These are phyloP conservation scores for Microbotryum saponariae DNA, from an alignment of 1,284 basidiomycete species.

Conservation along the genomic window DNA sequence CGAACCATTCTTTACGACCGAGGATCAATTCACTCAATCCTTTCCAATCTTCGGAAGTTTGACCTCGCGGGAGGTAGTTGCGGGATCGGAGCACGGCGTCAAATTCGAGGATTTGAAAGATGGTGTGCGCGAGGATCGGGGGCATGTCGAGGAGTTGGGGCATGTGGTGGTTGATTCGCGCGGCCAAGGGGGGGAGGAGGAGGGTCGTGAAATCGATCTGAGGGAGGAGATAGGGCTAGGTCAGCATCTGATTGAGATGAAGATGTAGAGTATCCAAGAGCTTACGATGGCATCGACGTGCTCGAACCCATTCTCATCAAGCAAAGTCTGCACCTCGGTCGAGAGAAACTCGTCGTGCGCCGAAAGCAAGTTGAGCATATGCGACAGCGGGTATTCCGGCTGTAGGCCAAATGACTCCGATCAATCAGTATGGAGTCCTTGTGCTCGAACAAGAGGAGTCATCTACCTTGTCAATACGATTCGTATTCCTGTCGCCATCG, in stretches of 20 bases:
- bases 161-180: constrained; percentile 64
- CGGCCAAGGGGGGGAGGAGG: constrained; percentile 27
- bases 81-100: constrained; percentile 66
- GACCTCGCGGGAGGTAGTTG: constrained; percentile 34
- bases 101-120: constrained; percentile 83
- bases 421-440: not conserved
- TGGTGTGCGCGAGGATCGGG: constrained; percentile 83
- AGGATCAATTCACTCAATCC: constrained; percentile 75
- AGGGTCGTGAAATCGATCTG: constrained; percentile 54
- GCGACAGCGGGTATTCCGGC: constrained; percentile 96
- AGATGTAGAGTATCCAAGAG: constrained; percentile 16
- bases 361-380: constrained; percentile 72
- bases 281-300: constrained; percentile 65
- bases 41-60: constrained; percentile 50
- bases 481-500: constrained; percentile 75
- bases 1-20: constrained; percentile 77
- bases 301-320: constrained; percentile 56
- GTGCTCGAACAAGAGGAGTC: not conserved
- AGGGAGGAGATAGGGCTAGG: constrained; percentile 9
- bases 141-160: constrained; percentile 68
- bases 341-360: constrained; percentile 74
- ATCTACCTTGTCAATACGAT: constrained; percentile 82
- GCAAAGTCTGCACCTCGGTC: constrained; percentile 62
- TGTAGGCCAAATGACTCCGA: constrained; percentile 37
- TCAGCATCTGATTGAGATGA: constrained; percentile 6